Evolutionary conservation across 2,329 filamentous ascomycete species (phyloP), one percentile per base, ranked within the genome.

Genomic region (Colletotrichum graminicola): DNA sequence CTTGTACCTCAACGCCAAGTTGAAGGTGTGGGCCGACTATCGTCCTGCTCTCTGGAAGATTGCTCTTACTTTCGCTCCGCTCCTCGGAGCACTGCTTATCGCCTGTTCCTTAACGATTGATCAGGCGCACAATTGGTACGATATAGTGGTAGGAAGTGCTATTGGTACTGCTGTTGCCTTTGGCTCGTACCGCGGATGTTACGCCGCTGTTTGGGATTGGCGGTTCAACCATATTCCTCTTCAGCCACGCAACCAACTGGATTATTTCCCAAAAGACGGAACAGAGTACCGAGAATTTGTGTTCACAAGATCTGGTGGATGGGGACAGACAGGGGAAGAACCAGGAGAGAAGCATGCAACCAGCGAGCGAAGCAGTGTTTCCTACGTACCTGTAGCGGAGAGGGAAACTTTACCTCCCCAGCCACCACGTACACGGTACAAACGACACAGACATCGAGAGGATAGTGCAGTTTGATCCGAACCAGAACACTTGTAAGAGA

Each of bases 1-100:
- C 74, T 82, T 93, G 14, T 93, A 92, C 82, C 83, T 93, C 34
- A 93, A 93, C 76, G 91, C 90, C 43, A 93, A 93, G 81, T 82
- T 93, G 49, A 93, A 93, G 81, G 86, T 92, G 62, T 92, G 88
- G 82, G 84, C 87, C 26, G 90, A 92, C 78, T 88, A 91, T 77
- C 89, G 91, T 70, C 87, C 91, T 0, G 84, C 88, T 0, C 87
- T 92, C 79, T 93, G 90, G 91, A 93, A 92, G 78, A 80, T 93
- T 5, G 81, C 88, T 5, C 83, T 85, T 12, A 82, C 88, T 3
- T 87, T 89, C 73, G 78, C 86, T 0, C 91, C 92, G 0, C 78
- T 93, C 1, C 83, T 93, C 0, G 88, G 84, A 1, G 90, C 90
- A 0, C 82, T 83, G 1, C 79, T 92, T 4, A 88, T 92, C 34